Base-by-base conservation (phyloP, 768 basidiomycete genomes). In the Rubroboletus satanas region DNA sequence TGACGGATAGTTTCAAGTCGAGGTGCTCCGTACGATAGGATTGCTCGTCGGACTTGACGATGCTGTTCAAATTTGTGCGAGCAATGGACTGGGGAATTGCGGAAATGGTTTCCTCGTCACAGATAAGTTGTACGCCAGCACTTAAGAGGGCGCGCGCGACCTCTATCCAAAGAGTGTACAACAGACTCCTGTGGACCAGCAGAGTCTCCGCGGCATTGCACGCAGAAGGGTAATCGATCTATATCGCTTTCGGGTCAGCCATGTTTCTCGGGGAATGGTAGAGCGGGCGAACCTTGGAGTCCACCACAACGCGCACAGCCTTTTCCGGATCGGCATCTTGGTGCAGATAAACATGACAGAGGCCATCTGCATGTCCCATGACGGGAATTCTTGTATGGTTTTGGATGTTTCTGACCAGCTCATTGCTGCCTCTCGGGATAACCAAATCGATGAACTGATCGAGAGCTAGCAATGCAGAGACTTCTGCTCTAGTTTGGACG, bases 281-380 rank as follows among this genome's bases (percentile, higher is more conserved):
- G 47, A 8, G 18, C 14, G 37, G 15, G 14, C 60, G 75, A 32
- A 94, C 96, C 80, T 99, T 99, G 28, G 93, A 88, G 68, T 99
- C 97, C 4, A 96, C 74, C 0, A 86, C 84, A 7, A 99, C 77
- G 21, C 93, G 79, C 38, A 87, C 74, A 0, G 95, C 93, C 69
- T 94, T 98, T 54, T 84, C 80, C 37, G 75, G 62, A 60, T 89
- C 82, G 0, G 95, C 95, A 29, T 79, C 76, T 62, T 89, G 85
- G 70, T 99, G 96, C 6, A 99, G 73, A 69, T 87, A 98, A 6
- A 97, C 83, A 18, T 85, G 82, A 70, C 97, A 99, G 9, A 98
- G 74, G 2, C 97, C 97, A 71, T 99, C 97, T 7, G 97, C 95
- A 66, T 99, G 97, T 1, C 97, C 97, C 94, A 99, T 98, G 42